These are phyloP conservation scores for Myxozyma udenii DNA, from an alignment of 805 yeast species.

Conservation along the genomic window DNA sequence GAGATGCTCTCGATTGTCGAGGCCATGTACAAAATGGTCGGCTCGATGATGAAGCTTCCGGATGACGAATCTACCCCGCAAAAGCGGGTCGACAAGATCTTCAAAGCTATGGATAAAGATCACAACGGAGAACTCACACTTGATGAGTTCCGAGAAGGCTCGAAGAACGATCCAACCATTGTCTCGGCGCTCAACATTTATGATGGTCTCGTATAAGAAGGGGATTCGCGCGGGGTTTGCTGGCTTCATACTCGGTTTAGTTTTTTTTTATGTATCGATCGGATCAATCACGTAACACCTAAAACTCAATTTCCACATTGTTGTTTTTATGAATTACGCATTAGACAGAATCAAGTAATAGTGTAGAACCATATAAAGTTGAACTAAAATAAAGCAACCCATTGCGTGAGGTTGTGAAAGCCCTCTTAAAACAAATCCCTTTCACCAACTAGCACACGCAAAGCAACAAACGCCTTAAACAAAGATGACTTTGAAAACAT, in stretches of 20 bases:
- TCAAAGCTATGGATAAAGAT: conserved; percentile 68
- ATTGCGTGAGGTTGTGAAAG: too few relatives aligned
- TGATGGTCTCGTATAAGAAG: conserved; percentile 26
- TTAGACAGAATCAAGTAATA: too few relatives aligned
- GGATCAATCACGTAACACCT: too few relatives aligned
- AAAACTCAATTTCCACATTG: too few relatives aligned
- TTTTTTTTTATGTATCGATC: not conserved
- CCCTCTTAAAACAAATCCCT: too few relatives aligned
- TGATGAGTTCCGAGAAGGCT: conserved; percentile 80
- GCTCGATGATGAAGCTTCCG: conserved; percentile 82
- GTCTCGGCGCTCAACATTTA: conserved; percentile 29
- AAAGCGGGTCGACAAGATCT: conserved; percentile 75
- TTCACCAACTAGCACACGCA: too few relatives aligned
- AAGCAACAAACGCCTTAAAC: too few relatives aligned
- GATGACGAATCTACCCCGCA: conserved; percentile 93
- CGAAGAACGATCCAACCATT: conserved; percentile 44
- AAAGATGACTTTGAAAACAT: too few relatives aligned
- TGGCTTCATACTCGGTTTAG: not conserved
- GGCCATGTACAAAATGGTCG: conserved; percentile 92
- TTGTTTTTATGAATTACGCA: too few relatives aligned
- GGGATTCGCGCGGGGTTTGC: not conserved
- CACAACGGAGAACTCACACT: conserved; percentile 65
- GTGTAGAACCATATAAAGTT: too few relatives aligned
- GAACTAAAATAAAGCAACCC: too few relatives aligned
- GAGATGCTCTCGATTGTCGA: conserved; percentile 78